Evolutionary conservation across 768 basidiomycete genomes (phyloP).

Genomic region (Termitomyces heimii): DNA sequence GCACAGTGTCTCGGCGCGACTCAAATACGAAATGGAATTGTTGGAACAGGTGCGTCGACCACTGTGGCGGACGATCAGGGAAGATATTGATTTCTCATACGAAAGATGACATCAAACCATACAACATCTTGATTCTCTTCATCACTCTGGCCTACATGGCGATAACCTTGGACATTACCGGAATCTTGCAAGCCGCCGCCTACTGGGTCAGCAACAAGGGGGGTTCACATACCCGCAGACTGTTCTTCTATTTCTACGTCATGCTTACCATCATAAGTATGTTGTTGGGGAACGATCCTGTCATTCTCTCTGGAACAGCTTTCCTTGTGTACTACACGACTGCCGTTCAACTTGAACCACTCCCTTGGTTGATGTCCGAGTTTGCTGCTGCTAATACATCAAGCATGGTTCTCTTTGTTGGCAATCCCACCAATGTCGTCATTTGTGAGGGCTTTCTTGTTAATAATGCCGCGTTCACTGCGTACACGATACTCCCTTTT

Average conservation of each 20-base stretch:
- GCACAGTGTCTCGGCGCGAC: slow-evolving; percentile 36
- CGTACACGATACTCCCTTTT: slow-evolving; percentile 81
- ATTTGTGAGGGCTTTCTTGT: slow-evolving; percentile 83
- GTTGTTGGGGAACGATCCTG: slow-evolving; percentile 87
- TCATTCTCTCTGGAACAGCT: slow-evolving; percentile 88
- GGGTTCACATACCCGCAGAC: slow-evolving; percentile 61
- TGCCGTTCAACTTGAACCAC: slow-evolving; percentile 50
- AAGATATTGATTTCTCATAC: background rate
- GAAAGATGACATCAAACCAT: slow-evolving; percentile 72
- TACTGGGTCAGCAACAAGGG: slow-evolving; percentile 86
- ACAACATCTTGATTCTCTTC: slow-evolving; percentile 93
- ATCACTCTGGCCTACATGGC: slow-evolving; percentile 91
- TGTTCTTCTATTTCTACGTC: slow-evolving; percentile 80
- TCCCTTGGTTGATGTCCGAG: slow-evolving; percentile 69
- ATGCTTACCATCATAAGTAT: slow-evolving; percentile 78
- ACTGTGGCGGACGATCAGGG: slow-evolving; percentile 5
- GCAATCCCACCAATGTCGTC: slow-evolving; percentile 94
- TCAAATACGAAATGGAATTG: slow-evolving; percentile 71
- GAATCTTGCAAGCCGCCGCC: slow-evolving; percentile 81
- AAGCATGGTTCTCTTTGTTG: slow-evolving; percentile 71
- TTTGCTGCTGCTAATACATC: slow-evolving; percentile 81
- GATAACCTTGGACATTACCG: slow-evolving; percentile 86
- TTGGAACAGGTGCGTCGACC: slow-evolving; percentile 31
- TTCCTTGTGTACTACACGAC: slow-evolving; percentile 88
- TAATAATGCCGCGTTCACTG: slow-evolving; percentile 75